Evolutionary conservation across 169 alveolate genomes (phyloP).

Genomic region (Perkinsus olseni): DNA sequence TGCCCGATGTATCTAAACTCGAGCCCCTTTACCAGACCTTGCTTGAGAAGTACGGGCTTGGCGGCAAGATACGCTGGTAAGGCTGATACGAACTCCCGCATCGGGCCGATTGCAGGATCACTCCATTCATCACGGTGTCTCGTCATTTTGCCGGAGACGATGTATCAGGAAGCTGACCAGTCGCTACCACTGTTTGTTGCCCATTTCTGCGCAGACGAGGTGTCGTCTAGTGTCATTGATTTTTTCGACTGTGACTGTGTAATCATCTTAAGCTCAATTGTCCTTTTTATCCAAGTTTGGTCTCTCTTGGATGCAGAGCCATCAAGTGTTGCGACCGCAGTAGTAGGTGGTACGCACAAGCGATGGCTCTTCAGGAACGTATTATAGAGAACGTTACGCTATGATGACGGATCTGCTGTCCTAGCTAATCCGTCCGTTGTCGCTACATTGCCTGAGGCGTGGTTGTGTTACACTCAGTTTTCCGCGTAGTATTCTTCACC

Average conservation of each 20-base stretch:
- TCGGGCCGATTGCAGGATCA: background rate
- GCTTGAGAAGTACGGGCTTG: conserved; percentile 26
- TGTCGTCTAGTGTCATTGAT: background rate
- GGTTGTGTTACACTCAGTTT: no score
- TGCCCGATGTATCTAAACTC: conserved; percentile 5
- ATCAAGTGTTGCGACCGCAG: background rate
- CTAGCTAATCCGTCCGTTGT: background rate
- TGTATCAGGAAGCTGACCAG: no score
- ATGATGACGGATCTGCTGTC: background rate
- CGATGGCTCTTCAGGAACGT: background rate
- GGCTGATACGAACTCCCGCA: background rate
- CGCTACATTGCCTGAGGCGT: background rate
- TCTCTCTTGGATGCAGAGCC: background rate
- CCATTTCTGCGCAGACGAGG: no score
- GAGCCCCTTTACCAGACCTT: conserved; percentile 21
- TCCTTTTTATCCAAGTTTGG: background rate
- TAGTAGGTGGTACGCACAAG: background rate
- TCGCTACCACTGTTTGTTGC: no score
- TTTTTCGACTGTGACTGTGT: background rate
- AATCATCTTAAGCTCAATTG: background rate
- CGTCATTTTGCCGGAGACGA: no score
- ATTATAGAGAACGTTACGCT: background rate
- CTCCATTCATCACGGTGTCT: background rate
- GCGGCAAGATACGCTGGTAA: conserved; percentile 31
- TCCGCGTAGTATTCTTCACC: no score